phyloP scores from a whole-genome alignment of 139 green algal genomes.

The Ostreobium quekettii region DNA sequence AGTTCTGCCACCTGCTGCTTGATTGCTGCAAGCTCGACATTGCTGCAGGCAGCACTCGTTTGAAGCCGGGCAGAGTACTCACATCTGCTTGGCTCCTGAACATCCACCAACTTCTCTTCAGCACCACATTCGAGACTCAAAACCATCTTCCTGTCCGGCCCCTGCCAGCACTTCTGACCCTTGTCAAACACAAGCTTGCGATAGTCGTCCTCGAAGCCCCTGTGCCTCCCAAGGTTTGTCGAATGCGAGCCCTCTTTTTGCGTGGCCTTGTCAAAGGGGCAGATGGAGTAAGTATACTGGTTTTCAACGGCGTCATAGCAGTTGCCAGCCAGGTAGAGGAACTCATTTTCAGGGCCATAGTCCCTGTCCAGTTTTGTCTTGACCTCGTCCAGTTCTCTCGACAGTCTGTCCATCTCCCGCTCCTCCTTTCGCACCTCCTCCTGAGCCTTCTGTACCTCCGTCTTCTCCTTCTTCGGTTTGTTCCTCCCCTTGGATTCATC shows the following conservation, averaged over 20 bases:
- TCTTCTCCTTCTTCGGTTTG: slow-evolving; percentile 2
- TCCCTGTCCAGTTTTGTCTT: slow-evolving; percentile 2
- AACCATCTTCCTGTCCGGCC: slow-evolving; percentile 47
- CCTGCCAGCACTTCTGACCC: slow-evolving; percentile 65
- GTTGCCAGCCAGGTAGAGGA: slow-evolving; percentile 6
- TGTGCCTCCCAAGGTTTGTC: slow-evolving; percentile 55
- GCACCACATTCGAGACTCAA: slow-evolving; percentile 55
- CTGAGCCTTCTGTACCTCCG: background rate
- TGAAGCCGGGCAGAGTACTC: slow-evolving; percentile 54
- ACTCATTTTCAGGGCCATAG: slow-evolving; percentile 8
- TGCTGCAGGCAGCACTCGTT: slow-evolving; percentile 58
- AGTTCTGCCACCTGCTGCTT: slow-evolving; percentile 20
- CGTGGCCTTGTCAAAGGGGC: slow-evolving; percentile 55
- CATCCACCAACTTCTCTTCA: slow-evolving; percentile 41
- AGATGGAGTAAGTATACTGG: slow-evolving; percentile 33
- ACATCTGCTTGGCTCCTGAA: slow-evolving; percentile 68
- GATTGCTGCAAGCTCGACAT: slow-evolving; percentile 20
- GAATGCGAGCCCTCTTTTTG: slow-evolving; percentile 51
- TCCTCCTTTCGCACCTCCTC: background rate
- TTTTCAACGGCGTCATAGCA: slow-evolving; percentile 1
- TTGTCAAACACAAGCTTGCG: slow-evolving; percentile 33
- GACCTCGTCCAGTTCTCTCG: slow-evolving; percentile 3
- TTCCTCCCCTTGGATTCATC: too few species aligned
- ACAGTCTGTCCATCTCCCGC: background rate
- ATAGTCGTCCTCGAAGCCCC: slow-evolving; percentile 40